phyloP scores from a whole-genome alignment of 2,329 filamentous ascomycete genomes.

The Aspergillus sp. region DNA sequence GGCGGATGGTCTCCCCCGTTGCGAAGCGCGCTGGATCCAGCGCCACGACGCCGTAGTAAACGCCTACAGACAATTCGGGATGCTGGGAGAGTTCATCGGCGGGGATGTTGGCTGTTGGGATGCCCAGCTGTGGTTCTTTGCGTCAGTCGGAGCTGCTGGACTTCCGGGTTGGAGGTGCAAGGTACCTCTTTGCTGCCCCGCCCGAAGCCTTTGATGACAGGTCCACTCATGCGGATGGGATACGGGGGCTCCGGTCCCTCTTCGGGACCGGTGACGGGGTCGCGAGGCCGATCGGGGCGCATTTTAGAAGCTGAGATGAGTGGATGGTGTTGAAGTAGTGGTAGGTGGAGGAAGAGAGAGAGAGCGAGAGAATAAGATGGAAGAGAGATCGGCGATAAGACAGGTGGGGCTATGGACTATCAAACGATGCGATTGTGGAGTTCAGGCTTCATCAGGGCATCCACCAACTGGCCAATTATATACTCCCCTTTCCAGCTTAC shows the following conservation, averaged over 20 bases:
- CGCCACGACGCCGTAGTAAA: constrained; percentile 91
- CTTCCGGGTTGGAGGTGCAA: too few species aligned
- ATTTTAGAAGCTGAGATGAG: constrained; percentile 30
- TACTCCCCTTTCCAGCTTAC: too few species aligned
- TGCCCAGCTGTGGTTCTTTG: constrained; percentile 69
- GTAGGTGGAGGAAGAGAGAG: background rate
- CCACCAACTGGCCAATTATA: background rate
- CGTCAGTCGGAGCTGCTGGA: too few species aligned
- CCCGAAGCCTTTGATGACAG: constrained; percentile 90
- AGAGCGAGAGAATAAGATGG: background rate
- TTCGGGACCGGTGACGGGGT: constrained; percentile 71
- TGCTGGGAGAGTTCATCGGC: constrained; percentile 65
- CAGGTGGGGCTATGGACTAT: background rate
- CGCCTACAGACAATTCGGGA: constrained; percentile 68
- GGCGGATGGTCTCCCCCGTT: constrained; percentile 57
- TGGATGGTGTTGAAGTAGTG: background rate
- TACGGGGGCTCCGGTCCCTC: constrained; percentile 74
- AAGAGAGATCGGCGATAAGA: background rate
- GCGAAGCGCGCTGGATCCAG: constrained; percentile 54
- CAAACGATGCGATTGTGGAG: too few species aligned
- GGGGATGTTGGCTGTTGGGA: constrained; percentile 89
- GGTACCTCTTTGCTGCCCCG: constrained; percentile 84
- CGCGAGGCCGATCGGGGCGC: constrained; percentile 58
- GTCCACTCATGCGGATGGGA: constrained; percentile 79
- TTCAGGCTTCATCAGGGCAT: background rate